phyloP scores from a whole-genome alignment of 805 yeast species.

The Metschnikowia continentalis region DNA sequence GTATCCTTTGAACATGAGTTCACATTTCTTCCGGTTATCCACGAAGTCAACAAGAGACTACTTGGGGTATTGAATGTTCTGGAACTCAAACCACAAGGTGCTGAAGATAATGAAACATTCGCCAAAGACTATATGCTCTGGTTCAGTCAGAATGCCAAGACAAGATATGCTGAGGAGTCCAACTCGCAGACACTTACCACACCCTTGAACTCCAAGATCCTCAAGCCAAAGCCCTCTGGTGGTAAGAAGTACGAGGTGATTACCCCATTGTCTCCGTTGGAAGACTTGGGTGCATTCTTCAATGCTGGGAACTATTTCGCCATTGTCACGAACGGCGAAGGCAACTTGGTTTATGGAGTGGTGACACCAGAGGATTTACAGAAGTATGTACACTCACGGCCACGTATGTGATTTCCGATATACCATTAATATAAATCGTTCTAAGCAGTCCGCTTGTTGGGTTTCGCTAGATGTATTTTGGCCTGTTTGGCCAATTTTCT shows the following conservation, averaged over 20 bases:
- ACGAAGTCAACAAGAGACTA: slow-evolving; percentile 40
- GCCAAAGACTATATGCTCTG: slow-evolving; percentile 38
- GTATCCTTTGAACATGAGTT: slow-evolving; percentile 53
- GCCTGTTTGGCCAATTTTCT: slow-evolving; percentile 67
- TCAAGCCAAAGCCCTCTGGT: slow-evolving; percentile 26
- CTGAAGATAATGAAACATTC: slow-evolving; percentile 12
- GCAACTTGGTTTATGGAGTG: slow-evolving; percentile 54
- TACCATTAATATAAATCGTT: too few relatives aligned
- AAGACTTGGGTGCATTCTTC: slow-evolving; percentile 49
- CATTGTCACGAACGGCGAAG: slow-evolving; percentile 50
- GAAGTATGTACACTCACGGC: slow-evolving; percentile 22
- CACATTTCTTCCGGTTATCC: slow-evolving; percentile 51
- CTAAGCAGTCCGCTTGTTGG: background rate
- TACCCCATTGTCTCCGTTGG: slow-evolving; percentile 54
- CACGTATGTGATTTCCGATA: slow-evolving; percentile 11
- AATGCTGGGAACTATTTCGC: slow-evolving; percentile 49
- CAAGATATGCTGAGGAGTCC: slow-evolving; percentile 27
- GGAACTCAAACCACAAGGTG: slow-evolving; percentile 25
- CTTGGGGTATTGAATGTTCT: slow-evolving; percentile 48
- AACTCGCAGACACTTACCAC: slow-evolving; percentile 9
- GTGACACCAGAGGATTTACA: slow-evolving; percentile 41
- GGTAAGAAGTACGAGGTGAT: slow-evolving; percentile 39
- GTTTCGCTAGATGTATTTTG: slow-evolving; percentile 29
- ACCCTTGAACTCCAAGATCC: slow-evolving; percentile 30
- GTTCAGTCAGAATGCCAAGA: slow-evolving; percentile 37